These are phyloP conservation scores for Auricularia cornea DNA, from an alignment of 768 basidiomycete species.

Conservation along the genomic window DNA sequence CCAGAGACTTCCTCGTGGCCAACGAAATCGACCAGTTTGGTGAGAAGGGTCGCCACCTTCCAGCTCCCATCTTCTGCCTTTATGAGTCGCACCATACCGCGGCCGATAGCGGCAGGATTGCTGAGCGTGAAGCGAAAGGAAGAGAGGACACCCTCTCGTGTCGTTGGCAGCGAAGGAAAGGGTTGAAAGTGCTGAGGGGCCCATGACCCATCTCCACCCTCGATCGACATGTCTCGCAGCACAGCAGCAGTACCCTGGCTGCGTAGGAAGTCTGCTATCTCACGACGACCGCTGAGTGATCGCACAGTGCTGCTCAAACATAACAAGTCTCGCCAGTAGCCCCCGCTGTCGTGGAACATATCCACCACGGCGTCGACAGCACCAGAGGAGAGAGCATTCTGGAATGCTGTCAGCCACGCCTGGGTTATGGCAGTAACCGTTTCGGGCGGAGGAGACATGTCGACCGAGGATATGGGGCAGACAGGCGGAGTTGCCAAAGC, in stretches of 20 bases:
- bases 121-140: conserved; percentile 27
- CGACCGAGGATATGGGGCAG: not conserved
- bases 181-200: conserved; percentile 5
- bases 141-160: conserved; percentile 18
- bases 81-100: conserved; percentile 29
- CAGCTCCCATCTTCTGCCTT: conserved; percentile 17
- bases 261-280: conserved; percentile 26
- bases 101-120: conserved; percentile 23
- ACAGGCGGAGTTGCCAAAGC: no score
- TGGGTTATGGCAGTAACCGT: not conserved
- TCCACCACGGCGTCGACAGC: not conserved
- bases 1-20: conserved; percentile 22
- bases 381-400: not conserved
- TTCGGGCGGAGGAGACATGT: not conserved
- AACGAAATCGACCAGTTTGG: conserved; percentile 24
- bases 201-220: conserved; percentile 14
- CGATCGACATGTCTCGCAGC: not conserved
- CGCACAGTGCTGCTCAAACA: conserved; percentile 37
- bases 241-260: conserved; percentile 7
- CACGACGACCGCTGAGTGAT: conserved; percentile 25
- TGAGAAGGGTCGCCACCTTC: conserved; percentile 31
- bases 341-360: not conserved
- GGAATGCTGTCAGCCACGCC: not conserved
- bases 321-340: conserved; percentile 27
- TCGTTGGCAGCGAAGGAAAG: conserved; percentile 12